Percentiles rank a stretch among this genome's conserved stretches.
Conservation (phyloP, 805 yeast genomes). For the Lipomyces lipofer region DNA sequence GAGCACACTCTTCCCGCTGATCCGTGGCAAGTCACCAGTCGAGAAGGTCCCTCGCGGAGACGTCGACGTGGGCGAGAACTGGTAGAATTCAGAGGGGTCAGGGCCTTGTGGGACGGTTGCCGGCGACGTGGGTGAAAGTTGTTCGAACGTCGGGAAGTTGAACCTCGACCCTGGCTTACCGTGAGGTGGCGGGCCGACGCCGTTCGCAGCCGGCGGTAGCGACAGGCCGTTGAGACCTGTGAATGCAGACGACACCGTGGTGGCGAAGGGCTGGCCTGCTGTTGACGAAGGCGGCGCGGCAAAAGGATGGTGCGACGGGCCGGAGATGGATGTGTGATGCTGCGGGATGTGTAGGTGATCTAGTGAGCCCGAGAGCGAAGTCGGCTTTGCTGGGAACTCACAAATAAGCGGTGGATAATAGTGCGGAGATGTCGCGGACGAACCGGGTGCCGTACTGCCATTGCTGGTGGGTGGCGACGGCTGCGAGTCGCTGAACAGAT, state of each 20-base stretch:
- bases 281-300: constrained; percentile 2
- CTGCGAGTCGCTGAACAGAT: constrained; percentile 30
- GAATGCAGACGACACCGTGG: constrained; percentile 12
- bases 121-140: constrained; percentile 18
- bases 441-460: constrained; percentile 6
- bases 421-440: constrained; percentile 21
- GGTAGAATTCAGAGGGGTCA: constrained; percentile 13
- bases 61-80: constrained; percentile 22
- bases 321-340: constrained; percentile 8
- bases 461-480: neutral
- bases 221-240: constrained; percentile 7
- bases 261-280: constrained; percentile 8
- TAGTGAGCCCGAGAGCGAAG: constrained; percentile 3
- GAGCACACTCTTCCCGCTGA: constrained; percentile 37
- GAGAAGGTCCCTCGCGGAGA: constrained; percentile 31
- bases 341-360: constrained; percentile 4
- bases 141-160: constrained; percentile 22
- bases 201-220: neutral
- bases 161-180: constrained; percentile 20
- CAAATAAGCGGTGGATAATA: constrained; percentile 14
- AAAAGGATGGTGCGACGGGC: constrained; percentile 1
- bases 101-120: constrained; percentile 15
- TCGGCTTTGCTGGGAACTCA: constrained; percentile 13
- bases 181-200: neutral
- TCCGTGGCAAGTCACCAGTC: constrained; percentile 26